Percentiles rank a stretch among this genome's conserved stretches.
Evolutionary conservation across 2,329 filamentous ascomycete species (phyloP).

Genomic region (Capronia coronata): DNA sequence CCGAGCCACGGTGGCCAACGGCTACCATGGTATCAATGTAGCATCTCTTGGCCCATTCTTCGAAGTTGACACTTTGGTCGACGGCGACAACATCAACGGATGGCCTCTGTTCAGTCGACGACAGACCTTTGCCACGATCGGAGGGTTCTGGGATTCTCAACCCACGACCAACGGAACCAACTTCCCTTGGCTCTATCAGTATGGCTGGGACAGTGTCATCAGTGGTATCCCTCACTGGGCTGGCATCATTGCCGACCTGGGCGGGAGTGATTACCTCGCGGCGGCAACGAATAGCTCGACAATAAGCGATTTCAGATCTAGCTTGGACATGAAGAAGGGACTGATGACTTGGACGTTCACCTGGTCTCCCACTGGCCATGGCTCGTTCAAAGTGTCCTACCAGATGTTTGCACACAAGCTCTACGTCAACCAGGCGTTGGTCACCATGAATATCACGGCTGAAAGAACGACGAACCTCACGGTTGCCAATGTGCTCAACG

Average conservation of each 20-base stretch:
- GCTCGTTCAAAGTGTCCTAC: slow-evolving; percentile 55
- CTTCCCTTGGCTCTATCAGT: slow-evolving; percentile 62
- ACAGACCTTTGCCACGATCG: slow-evolving; percentile 61
- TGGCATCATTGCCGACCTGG: slow-evolving; percentile 53
- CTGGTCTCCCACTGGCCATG: slow-evolving; percentile 53
- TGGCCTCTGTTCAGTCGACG: slow-evolving; percentile 61
- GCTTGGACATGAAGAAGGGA: slow-evolving; percentile 57
- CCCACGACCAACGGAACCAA: slow-evolving; percentile 55
- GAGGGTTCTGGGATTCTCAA: slow-evolving; percentile 60
- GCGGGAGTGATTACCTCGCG: slow-evolving; percentile 51
- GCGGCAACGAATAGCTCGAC: slow-evolving; percentile 53
- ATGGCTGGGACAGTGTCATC: slow-evolving; percentile 64
- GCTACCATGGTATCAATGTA: slow-evolving; percentile 59
- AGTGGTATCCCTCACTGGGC: slow-evolving; percentile 65
- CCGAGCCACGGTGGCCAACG: slow-evolving; percentile 56
- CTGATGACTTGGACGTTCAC: slow-evolving; percentile 58
- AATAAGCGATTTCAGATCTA: slow-evolving; percentile 56
- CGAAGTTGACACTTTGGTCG: slow-evolving; percentile 48
- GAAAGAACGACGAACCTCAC: slow-evolving; percentile 49
- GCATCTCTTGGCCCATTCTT: slow-evolving; percentile 60
- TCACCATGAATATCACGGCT: slow-evolving; percentile 55
- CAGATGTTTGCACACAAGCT: slow-evolving; percentile 61
- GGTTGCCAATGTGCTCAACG: slow-evolving; percentile 62
- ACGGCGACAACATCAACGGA: slow-evolving; percentile 53
- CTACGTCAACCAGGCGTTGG: slow-evolving; percentile 54